Percentiles rank a stretch among this genome's conserved stretches.
Conservation (phyloP, 768 basidiomycete species). For the Russula sp. region DNA sequence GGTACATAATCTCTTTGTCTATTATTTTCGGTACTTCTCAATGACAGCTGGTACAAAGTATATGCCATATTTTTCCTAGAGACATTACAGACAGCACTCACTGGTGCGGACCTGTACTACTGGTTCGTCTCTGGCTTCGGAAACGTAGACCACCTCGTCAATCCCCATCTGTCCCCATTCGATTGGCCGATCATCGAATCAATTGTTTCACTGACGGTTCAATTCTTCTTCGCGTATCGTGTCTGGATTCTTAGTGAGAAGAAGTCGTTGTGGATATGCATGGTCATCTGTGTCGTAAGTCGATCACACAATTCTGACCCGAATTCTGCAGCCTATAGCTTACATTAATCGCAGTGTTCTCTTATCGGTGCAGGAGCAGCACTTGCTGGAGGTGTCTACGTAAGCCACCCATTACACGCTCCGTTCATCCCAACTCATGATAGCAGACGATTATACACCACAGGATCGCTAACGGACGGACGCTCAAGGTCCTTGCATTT, state of each 20-base stretch:
- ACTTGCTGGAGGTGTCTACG: background rate
- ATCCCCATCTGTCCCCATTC: background rate
- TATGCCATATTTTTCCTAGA: background rate
- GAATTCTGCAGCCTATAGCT: background rate
- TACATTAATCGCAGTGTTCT: background rate
- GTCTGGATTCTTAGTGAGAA: constrained; percentile 7
- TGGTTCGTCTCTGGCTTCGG: constrained; percentile 13
- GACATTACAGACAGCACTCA: constrained; percentile 2
- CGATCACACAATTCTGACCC: too few relatives aligned
- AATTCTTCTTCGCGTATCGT: constrained; percentile 14
- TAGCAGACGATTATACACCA: background rate
- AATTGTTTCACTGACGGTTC: background rate
- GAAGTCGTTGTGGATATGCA: background rate
- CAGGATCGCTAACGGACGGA: background rate
- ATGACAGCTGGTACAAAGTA: constrained; percentile 3
- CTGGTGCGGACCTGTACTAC: constrained; percentile 4
- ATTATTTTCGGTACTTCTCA: background rate
- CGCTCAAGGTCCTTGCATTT: background rate
- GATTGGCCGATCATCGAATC: constrained; percentile 6
- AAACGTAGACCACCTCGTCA: background rate
- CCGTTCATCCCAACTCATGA: background rate
- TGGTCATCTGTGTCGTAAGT: background rate
- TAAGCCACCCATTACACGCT: background rate
- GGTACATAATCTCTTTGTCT: background rate
- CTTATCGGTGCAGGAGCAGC: background rate